These are phyloP conservation scores for Dothideomycetes sp. DNA, from an alignment of 2,329 filamentous ascomycete species.

Conservation along the genomic window DNA sequence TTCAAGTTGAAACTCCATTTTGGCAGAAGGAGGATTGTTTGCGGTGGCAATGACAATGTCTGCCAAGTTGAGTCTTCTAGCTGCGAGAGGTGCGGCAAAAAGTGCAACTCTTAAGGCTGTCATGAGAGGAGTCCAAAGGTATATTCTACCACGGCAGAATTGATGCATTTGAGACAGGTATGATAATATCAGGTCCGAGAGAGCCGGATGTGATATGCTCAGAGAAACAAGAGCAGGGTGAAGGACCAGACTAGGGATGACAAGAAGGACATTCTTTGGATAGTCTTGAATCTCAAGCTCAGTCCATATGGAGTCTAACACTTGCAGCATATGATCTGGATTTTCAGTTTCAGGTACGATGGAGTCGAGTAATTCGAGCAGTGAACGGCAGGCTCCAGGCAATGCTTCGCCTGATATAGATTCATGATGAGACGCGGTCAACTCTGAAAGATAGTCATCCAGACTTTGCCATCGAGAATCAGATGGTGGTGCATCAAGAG, in stretches of 20 bases:
- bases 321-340: constrained; percentile 4
- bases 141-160: constrained; percentile 18
- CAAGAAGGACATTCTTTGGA: constrained; percentile 26
- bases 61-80: constrained; percentile 24
- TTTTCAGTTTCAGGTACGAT: background rate
- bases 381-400: constrained; percentile 16
- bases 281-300: constrained; percentile 38
- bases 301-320: constrained; percentile 30
- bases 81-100: constrained; percentile 16
- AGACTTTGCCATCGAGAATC: constrained; percentile 10
- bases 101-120: constrained; percentile 14
- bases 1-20: constrained; percentile 35
- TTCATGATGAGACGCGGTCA: constrained; percentile 19
- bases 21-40: constrained; percentile 29
- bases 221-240: constrained; percentile 20
- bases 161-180: constrained; percentile 9
- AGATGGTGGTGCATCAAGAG: background rate
- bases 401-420: constrained; percentile 22
- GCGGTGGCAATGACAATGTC: constrained; percentile 29
- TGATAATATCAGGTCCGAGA: constrained; percentile 5
- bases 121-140: constrained; percentile 20
- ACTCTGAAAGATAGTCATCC: constrained; percentile 14
- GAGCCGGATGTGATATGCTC: constrained; percentile 9
- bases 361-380: constrained; percentile 16
- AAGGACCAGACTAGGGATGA: constrained; percentile 26